Base-by-base conservation (phyloP, 805 yeast genomes). In the Candida ascalaphidarum region DNA sequence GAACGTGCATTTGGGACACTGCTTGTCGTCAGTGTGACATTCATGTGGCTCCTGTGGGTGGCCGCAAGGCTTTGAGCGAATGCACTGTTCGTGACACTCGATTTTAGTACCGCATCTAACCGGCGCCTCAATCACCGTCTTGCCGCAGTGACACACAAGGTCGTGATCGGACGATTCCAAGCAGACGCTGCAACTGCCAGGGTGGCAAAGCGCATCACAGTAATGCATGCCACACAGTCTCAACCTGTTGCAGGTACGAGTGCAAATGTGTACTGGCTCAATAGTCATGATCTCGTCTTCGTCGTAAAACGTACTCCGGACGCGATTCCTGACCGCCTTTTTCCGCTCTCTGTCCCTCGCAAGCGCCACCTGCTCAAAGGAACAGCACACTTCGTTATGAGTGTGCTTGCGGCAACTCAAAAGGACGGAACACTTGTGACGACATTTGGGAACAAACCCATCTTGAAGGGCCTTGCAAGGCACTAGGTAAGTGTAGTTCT, bases 331-430 rank as follows among this genome's bases (percentile, higher is more conserved):
- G 13, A 68, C 39, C 3, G 60, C 68, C 41, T 70, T 73, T 41
- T 65, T 68, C 30, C 61, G 58, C 31, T 65, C 55, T 49, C 86
- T 48, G 38, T 71, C 75, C 31, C 84, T 55, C 21, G 50, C 60
- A 25, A 65, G 53, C 0, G 92, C 94, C 4, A 50, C 40, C 18
- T 67, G 71, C 44, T 81, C 89, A 35, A 61, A 77, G 9, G 67
- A 58, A 50, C 96, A 86, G 50, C 96, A 86, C 11, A 61, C 52
- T 9, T 61, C 65, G 11, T 64, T 51, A 51, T 95, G 92, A 35
- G 77, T 65, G 55, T 86, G 96, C 34, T 84, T 72, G 35, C 89
- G 72, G 50, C 96, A 86, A 35, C 76, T 81, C 52, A 81, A 65
- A 27, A 77, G 53, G 1, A 85, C 81, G 25, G 74, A 71, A 52